A percentile compares a stretch with the other conserved stretches of the same genome.
These are phyloP conservation scores for Carallia brachiata DNA, from an alignment of 345 rosid species.

Conservation along the genomic window DNA sequence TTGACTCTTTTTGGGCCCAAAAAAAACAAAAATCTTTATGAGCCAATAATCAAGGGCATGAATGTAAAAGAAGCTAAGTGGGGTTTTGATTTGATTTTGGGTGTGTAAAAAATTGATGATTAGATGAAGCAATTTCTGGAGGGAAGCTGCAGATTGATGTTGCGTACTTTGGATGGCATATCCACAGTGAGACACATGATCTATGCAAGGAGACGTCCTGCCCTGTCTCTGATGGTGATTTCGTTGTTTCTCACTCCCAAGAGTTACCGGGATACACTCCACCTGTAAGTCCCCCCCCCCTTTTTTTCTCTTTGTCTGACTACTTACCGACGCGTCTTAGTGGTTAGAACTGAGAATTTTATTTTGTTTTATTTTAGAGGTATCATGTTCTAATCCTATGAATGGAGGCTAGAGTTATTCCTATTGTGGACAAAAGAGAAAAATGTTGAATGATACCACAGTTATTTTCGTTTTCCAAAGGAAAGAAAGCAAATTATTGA, in stretches of 20 bases:
- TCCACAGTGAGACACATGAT: constrained; percentile 75
- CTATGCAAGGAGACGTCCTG: constrained; percentile 80
- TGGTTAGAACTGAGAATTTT: too few relatives aligned
- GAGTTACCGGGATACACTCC: constrained; percentile 82
- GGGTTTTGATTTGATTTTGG: not conserved
- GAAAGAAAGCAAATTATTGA: too few relatives aligned
- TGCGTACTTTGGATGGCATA: constrained; percentile 78
- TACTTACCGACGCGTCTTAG: too few relatives aligned
- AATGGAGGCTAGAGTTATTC: too few relatives aligned
- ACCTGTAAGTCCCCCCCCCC: constrained; percentile 58
- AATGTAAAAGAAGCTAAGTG: not conserved
- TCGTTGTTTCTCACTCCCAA: constrained; percentile 80
- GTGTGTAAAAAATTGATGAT: too few relatives aligned
- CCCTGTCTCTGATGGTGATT: constrained; percentile 78
- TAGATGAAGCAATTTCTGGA: constrained; percentile 49
- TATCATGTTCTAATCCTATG: too few relatives aligned
- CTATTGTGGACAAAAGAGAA: too few relatives aligned
- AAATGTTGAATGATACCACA: too few relatives aligned
- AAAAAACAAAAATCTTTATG: too few relatives aligned
- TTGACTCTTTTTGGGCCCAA: not conserved
- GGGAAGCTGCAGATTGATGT: constrained; percentile 84
- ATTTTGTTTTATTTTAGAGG: too few relatives aligned
- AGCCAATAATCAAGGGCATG: not conserved
- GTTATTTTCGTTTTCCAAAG: too few relatives aligned
- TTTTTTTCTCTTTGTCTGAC: not conserved